phyloP scores from a whole-genome alignment of 2,329 filamentous ascomycete genomes.

The Cercospora zeina region DNA sequence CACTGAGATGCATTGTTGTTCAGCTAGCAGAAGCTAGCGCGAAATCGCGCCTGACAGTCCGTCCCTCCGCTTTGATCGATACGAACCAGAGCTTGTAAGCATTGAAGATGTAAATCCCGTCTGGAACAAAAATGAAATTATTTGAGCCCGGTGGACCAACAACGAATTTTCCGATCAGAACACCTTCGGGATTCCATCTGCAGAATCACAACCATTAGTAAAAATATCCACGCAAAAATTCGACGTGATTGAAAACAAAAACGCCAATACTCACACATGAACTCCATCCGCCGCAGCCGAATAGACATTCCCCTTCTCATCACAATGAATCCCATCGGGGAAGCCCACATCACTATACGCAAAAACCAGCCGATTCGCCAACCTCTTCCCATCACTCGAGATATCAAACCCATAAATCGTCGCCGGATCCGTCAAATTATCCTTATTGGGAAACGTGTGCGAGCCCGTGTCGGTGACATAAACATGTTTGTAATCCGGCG shows the following conservation, averaged over 20 bases:
- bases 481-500: conserved; percentile 53
- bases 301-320: conserved; percentile 57
- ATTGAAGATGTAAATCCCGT: conserved; percentile 40
- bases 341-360: conserved; percentile 56
- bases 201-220: not conserved
- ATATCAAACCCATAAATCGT: conserved; percentile 49
- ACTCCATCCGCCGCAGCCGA: conserved; percentile 55
- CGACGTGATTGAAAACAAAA: not conserved
- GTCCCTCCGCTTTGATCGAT: conserved; percentile 37
- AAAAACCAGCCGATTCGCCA: conserved; percentile 51
- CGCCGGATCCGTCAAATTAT: conserved; percentile 44
- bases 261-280: conserved; percentile 44
- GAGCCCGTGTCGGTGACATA: conserved; percentile 60
- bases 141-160: conserved; percentile 43
- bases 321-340: conserved; percentile 60
- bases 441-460: conserved; percentile 32
- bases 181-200: conserved; percentile 52
- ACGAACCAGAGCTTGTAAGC: conserved; percentile 40
- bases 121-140: conserved; percentile 41
- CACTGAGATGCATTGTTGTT: not conserved
- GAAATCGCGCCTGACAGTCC: conserved; percentile 39
- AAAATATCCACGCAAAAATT: not conserved
- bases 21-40: not conserved
- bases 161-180: conserved; percentile 58
- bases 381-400: conserved; percentile 38